Evolutionary conservation across 805 yeast species (phyloP).

Genomic region (Yamadazyma scolyti): DNA sequence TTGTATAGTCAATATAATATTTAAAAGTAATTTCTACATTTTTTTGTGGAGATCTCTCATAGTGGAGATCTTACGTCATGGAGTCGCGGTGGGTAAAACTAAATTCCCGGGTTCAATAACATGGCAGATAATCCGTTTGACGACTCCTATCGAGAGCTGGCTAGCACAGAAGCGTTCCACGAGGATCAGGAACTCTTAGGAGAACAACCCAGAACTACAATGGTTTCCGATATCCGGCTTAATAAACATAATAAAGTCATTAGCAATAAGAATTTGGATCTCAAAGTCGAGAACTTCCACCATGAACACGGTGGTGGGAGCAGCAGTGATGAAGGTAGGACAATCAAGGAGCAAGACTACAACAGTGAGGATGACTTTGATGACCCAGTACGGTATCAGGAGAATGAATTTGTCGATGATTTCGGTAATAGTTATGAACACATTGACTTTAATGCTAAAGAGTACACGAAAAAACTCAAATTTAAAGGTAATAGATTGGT

Average conservation of each 20-base stretch:
- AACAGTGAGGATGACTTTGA: constrained; percentile 11
- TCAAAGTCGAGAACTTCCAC: constrained; percentile 9
- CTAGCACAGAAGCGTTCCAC: too few relatives aligned
- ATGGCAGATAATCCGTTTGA: too few relatives aligned
- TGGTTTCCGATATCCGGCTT: too few relatives aligned
- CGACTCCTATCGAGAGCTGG: too few relatives aligned
- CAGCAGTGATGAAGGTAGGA: constrained; percentile 1
- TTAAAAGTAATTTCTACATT: too few relatives aligned
- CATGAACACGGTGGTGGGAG: constrained; percentile 5
- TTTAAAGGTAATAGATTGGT: constrained; percentile 40
- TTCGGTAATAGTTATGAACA: constrained; percentile 34
- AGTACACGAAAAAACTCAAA: constrained; percentile 25
- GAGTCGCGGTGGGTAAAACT: too few relatives aligned
- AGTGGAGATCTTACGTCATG: too few relatives aligned
- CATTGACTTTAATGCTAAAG: constrained; percentile 32
- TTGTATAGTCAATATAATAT: too few relatives aligned
- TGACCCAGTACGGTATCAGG: constrained; percentile 13
- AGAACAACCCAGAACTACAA: too few relatives aligned
- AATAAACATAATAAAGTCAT: constrained; percentile 10
- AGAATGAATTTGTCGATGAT: constrained; percentile 19
- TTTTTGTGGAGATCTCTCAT: too few relatives aligned
- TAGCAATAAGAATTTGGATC: constrained; percentile 10
- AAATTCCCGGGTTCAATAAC: too few relatives aligned
- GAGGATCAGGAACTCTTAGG: too few relatives aligned
- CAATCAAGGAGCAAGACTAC: constrained; percentile 11